Evolutionary conservation across 768 basidiomycete species (phyloP).

Genomic region (Tricholoma terreum): DNA sequence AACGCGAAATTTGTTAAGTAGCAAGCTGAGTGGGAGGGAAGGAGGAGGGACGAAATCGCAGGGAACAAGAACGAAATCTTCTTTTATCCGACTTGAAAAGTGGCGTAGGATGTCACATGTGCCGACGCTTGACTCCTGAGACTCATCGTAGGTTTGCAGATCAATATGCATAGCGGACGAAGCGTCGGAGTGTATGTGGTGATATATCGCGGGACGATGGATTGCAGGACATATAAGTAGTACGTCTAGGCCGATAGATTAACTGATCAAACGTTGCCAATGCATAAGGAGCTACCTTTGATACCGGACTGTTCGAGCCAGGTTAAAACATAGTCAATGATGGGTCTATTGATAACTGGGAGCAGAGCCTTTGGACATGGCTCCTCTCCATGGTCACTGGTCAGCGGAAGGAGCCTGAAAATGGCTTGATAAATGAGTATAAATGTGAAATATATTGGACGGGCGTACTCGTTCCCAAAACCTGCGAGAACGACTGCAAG

Average conservation of each 20-base stretch:
- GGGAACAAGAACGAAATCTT: slow-evolving; percentile 86
- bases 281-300: slow-evolving; percentile 49
- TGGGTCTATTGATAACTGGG: slow-evolving; percentile 83
- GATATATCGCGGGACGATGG: slow-evolving; percentile 73
- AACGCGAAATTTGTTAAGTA: slow-evolving; percentile 82
- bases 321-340: slow-evolving; percentile 77
- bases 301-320: slow-evolving; percentile 91
- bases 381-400: slow-evolving; percentile 74
- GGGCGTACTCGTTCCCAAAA: slow-evolving; percentile 81
- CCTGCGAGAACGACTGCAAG: slow-evolving; percentile 86
- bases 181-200: slow-evolving; percentile 76
- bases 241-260: slow-evolving; percentile 53
- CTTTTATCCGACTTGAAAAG: slow-evolving; percentile 70
- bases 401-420: slow-evolving; percentile 67
- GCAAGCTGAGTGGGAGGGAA: slow-evolving; percentile 58
- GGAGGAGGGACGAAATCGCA: slow-evolving; percentile 88
- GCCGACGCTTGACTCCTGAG: slow-evolving; percentile 59
- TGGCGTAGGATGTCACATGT: slow-evolving; percentile 76
- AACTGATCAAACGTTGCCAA: slow-evolving; percentile 2
- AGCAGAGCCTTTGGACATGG: slow-evolving; percentile 85
- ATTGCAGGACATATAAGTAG: slow-evolving; percentile 80
- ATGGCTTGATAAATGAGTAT: slow-evolving; percentile 15
- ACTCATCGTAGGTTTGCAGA: slow-evolving; percentile 77
- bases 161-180: slow-evolving; percentile 66
- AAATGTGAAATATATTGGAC: not conserved